phyloP scores from a whole-genome alignment of 2,329 filamentous ascomycete genomes.

The Pseudocercospora fuligena region DNA sequence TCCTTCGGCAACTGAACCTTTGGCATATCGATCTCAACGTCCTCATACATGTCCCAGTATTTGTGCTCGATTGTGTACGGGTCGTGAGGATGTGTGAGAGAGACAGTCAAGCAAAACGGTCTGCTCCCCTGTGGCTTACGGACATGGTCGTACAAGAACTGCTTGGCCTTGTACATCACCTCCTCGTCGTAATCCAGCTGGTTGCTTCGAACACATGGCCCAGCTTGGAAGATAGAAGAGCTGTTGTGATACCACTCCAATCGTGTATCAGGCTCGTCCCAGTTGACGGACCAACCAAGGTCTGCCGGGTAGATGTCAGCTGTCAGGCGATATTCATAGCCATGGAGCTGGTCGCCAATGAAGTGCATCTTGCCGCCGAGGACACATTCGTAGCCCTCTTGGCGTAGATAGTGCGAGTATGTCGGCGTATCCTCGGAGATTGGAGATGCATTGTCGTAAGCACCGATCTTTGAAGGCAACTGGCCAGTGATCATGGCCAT shows the following conservation, averaged over 20 bases:
- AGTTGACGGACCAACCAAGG: constrained; percentile 93
- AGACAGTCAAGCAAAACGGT: constrained; percentile 88
- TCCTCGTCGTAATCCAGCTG: constrained; percentile 96
- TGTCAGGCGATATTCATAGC: constrained; percentile 90
- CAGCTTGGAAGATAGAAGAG: constrained; percentile 88
- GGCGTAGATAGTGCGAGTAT: constrained; percentile 88
- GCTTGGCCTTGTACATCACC: constrained; percentile 87
- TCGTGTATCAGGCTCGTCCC: constrained; percentile 83
- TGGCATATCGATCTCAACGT: constrained; percentile 82
- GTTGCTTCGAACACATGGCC: constrained; percentile 86
- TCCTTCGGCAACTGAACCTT: constrained; percentile 78
- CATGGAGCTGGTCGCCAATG: constrained; percentile 90
- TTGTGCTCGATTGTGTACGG: constrained; percentile 93
- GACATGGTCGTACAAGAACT: constrained; percentile 89
- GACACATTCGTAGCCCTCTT: constrained; percentile 84
- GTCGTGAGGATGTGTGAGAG: constrained; percentile 92
- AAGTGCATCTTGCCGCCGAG: constrained; percentile 98
- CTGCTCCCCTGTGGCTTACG: constrained; percentile 74
- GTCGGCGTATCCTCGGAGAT: constrained; percentile 84
- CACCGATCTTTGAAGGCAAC: constrained; percentile 86
- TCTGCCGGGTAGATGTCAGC: constrained; percentile 94
- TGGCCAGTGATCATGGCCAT: constrained; percentile 95
- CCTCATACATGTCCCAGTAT: constrained; percentile 92
- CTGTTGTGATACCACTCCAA: constrained; percentile 98
- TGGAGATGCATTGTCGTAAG: constrained; percentile 88